Percentiles rank a stretch among this genome's conserved stretches.
These are phyloP conservation scores for Yarrowia hollandica DNA, from an alignment of 805 yeast species.

Conservation along the genomic window DNA sequence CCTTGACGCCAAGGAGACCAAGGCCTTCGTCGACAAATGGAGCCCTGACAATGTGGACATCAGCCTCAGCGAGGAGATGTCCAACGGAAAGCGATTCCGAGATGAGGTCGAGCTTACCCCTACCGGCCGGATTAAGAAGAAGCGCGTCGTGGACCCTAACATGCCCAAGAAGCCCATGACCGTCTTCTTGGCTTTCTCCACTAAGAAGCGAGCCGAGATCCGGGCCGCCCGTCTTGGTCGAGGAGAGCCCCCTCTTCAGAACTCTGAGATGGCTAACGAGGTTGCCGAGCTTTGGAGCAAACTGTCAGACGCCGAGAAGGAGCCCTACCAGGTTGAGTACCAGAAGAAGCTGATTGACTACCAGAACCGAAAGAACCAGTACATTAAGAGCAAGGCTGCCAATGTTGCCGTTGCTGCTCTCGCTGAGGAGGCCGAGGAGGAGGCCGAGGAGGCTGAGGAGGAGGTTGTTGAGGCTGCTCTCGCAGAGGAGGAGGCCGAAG, in stretches of 20 bases:
- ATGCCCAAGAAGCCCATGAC: slow-evolving; percentile 96
- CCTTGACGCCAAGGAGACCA: slow-evolving; percentile 12
- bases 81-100: slow-evolving; percentile 33
- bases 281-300: slow-evolving; percentile 79
- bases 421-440: slow-evolving; percentile 37
- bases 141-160: slow-evolving; percentile 73
- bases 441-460: slow-evolving; percentile 38
- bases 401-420: slow-evolving; percentile 34
- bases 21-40: slow-evolving; percentile 19
- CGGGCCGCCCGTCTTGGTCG: slow-evolving; percentile 63
- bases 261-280: slow-evolving; percentile 75
- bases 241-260: slow-evolving; percentile 63
- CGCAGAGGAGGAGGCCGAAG: slow-evolving; percentile 56
- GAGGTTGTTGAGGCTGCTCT: slow-evolving; percentile 46
- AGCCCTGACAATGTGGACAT: slow-evolving; percentile 24
- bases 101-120: slow-evolving; percentile 35
- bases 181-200: slow-evolving; percentile 76
- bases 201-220: slow-evolving; percentile 68
- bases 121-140: slow-evolving; percentile 48
- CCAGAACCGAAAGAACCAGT: slow-evolving; percentile 49
- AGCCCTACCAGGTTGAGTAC: slow-evolving; percentile 63
- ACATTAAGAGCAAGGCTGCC: slow-evolving; percentile 42
- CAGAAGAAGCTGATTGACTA: slow-evolving; percentile 48
- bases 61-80: slow-evolving; percentile 31
- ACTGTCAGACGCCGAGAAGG: slow-evolving; percentile 67